phyloP scores from a whole-genome alignment of 441 rosid genomes.

The Lepidium campestre region DNA sequence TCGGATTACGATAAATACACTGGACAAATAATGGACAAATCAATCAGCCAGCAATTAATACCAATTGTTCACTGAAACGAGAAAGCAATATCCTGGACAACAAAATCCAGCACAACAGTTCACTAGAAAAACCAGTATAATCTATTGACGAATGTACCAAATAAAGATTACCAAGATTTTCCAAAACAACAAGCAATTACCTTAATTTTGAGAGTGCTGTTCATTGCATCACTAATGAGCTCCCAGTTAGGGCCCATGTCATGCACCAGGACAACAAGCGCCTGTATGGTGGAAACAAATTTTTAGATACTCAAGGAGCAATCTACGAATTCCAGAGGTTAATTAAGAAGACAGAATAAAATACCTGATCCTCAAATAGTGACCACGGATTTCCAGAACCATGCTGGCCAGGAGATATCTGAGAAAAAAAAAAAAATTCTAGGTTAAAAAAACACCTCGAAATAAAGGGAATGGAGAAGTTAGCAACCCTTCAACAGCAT shows the following conservation, averaged over 20 bases:
- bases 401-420: slow-evolving; percentile 75
- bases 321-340: slow-evolving; percentile 3
- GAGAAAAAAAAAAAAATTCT: slow-evolving; percentile 36
- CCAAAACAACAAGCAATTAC: slow-evolving; percentile 32
- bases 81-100: neutral
- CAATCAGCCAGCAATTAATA: slow-evolving; percentile 7
- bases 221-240: slow-evolving; percentile 97
- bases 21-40: slow-evolving; percentile 30
- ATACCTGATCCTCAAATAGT: slow-evolving; percentile 95
- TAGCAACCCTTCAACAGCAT: slow-evolving; percentile 14
- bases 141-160: neutral
- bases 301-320: slow-evolving; percentile 14
- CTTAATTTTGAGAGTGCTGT: slow-evolving; percentile 87
- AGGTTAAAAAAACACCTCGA: slow-evolving; percentile 17
- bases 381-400: slow-evolving; percentile 94
- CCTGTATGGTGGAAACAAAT: slow-evolving; percentile 41
- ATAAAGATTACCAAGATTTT: neutral
- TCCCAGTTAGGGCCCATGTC: slow-evolving; percentile 99
- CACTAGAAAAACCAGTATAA: slow-evolving; percentile 4
- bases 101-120: slow-evolving; percentile 3
- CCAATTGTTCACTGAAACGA: neutral
- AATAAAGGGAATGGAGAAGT: slow-evolving; percentile 8
- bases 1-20: slow-evolving; percentile 90
- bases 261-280: slow-evolving; percentile 98
- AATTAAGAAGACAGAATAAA: slow-evolving; percentile 6